These are phyloP conservation scores for Pterocarpus macrocarpus DNA, from an alignment of 306 rosid species.

Conservation along the genomic window DNA sequence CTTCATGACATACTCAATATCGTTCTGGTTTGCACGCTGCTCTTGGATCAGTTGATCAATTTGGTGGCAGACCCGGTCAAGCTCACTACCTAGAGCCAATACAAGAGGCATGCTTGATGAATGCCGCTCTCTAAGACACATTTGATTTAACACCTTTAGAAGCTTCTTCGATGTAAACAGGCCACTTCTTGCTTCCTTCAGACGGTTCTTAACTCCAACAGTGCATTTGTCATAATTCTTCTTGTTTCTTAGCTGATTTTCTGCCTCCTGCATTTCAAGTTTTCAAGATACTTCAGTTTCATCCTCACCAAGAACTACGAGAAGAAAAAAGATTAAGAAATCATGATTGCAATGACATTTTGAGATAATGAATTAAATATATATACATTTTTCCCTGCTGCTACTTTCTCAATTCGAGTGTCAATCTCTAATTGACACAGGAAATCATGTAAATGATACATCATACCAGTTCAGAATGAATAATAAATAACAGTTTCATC, in stretches of 20 bases:
- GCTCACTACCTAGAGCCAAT: constrained; percentile 73
- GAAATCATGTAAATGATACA: constrained; percentile 12
- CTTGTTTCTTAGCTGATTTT: constrained; percentile 48
- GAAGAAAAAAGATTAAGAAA: constrained; percentile 15
- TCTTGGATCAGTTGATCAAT: constrained; percentile 69
- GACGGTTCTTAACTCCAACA: constrained; percentile 56
- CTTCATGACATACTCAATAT: constrained; percentile 61
- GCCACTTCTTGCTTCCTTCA: constrained; percentile 82
- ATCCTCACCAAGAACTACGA: constrained; percentile 24
- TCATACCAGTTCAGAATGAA: not conserved
- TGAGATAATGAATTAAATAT: constrained; percentile 4
- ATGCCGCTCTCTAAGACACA: constrained; percentile 64
- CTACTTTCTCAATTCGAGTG: constrained; percentile 20
- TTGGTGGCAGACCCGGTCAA: constrained; percentile 67
- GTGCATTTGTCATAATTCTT: constrained; percentile 51
- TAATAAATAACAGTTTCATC: constrained; percentile 12
- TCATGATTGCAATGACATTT: not conserved
- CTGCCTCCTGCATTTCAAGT: constrained; percentile 59
- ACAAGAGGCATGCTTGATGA: constrained; percentile 66
- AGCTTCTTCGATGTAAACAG: constrained; percentile 83
- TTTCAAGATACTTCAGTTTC: constrained; percentile 42
- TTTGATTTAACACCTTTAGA: constrained; percentile 71
- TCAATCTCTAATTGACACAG: not conserved
- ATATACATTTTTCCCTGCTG: not conserved
- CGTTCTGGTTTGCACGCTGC: constrained; percentile 58